Evolutionary conservation across 108 stramenopile species (phyloP).

Genomic region (Conticribra guillardii): DNA sequence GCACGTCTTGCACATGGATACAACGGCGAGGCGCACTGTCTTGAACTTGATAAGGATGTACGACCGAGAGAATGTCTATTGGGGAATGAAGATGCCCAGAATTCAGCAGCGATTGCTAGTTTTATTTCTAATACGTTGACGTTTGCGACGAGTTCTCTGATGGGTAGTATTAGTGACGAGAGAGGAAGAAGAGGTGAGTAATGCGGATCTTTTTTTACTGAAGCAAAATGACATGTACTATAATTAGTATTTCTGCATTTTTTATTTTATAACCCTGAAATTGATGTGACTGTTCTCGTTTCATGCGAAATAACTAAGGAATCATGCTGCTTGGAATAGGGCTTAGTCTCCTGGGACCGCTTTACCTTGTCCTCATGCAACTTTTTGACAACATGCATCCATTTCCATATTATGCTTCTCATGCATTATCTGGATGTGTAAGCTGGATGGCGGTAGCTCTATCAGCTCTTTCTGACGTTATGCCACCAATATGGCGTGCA

Average conservation of each 20-base stretch:
- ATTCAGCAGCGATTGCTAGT: constrained; percentile 59
- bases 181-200: constrained; percentile 65
- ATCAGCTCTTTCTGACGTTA: constrained; percentile 74
- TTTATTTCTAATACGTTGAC: constrained; percentile 69
- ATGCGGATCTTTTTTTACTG: no score
- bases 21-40: constrained; percentile 46
- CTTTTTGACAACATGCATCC: constrained; percentile 58
- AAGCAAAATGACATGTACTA: no score
- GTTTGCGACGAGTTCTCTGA: constrained; percentile 73
- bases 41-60: constrained; percentile 27
- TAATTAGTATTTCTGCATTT: no score
- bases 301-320: no score
- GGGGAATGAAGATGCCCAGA: constrained; percentile 78
- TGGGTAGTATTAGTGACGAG: constrained; percentile 84
- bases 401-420: constrained; percentile 66
- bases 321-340: constrained; percentile 63
- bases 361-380: constrained; percentile 65
- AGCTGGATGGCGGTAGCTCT: constrained; percentile 79
- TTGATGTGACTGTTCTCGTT: no score
- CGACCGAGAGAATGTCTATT: constrained; percentile 68
- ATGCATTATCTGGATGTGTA: constrained; percentile 60
- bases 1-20: constrained; percentile 74
- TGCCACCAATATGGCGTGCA: constrained; percentile 74
- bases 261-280: no score
- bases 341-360: constrained; percentile 56